phyloP scores from a whole-genome alignment of 192 early-diverging fungal genomes.

The Dissophora ornata region DNA sequence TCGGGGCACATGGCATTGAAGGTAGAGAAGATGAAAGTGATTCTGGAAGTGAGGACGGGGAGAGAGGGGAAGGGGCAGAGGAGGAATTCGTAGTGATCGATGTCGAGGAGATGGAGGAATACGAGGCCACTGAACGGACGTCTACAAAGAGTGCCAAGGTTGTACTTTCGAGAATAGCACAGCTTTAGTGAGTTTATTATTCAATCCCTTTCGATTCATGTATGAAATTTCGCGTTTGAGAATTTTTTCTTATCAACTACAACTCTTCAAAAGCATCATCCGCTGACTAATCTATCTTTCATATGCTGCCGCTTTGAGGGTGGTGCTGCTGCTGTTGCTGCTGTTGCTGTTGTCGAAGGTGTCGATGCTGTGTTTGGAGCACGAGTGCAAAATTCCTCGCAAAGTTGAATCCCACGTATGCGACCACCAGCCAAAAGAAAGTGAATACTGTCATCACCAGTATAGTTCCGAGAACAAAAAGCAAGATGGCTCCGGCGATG shows the following conservation, averaged over 20 bases:
- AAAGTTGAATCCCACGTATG: slow-evolving; percentile 25
- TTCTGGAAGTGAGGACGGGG: too few species aligned
- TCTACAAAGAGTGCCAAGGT: not conserved
- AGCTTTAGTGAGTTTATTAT: not conserved
- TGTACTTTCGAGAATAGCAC: not conserved
- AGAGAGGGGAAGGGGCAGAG: too few species aligned
- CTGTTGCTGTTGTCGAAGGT: not conserved
- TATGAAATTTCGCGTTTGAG: too few species aligned
- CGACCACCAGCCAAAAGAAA: slow-evolving; percentile 26
- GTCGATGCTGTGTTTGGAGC: slow-evolving; percentile 10
- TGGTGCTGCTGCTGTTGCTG: slow-evolving; percentile 5
- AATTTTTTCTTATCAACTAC: too few species aligned
- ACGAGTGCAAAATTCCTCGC: not conserved
- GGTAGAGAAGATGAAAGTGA: too few species aligned
- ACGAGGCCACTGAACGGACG: not conserved
- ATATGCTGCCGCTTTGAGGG: too few species aligned
- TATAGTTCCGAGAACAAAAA: slow-evolving; percentile 34
- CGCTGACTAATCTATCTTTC: too few species aligned
- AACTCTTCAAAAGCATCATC: too few species aligned
- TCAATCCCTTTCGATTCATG: too few species aligned
- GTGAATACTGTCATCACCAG: slow-evolving; percentile 27
- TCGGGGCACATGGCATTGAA: too few species aligned
- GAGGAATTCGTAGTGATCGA: slow-evolving; percentile 14
- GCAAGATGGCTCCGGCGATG: slow-evolving; percentile 27
- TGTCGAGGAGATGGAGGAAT: slow-evolving; percentile 3